Conservation (phyloP, 495 filamentous ascomycete genomes). For the Penicillium dipodomyicola region DNA sequence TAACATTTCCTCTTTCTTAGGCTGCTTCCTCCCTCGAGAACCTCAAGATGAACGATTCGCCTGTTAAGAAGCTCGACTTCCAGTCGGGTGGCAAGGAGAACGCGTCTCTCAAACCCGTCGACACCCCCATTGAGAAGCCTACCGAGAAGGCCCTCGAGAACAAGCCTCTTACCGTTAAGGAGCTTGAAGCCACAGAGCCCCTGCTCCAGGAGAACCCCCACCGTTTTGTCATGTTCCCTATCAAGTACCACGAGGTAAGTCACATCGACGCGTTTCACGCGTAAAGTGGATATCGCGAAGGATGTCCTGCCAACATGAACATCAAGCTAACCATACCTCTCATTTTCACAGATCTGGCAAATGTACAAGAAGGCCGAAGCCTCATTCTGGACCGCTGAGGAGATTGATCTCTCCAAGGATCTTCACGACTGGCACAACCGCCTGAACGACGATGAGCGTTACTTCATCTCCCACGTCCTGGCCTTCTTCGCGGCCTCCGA, state of each 20-base stretch:
- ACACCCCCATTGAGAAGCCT: slow-evolving; percentile 48
- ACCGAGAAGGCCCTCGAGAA: slow-evolving; percentile 46
- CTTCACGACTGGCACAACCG: slow-evolving; percentile 98
- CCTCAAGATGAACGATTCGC: slow-evolving; percentile 87
- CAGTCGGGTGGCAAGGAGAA: slow-evolving; percentile 77
- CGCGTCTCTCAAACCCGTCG: slow-evolving; percentile 51
- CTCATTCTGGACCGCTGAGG: slow-evolving; percentile 99
- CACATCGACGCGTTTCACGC: slow-evolving; percentile 58
- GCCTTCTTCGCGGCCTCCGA: slow-evolving; percentile 99
- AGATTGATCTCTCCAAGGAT: slow-evolving; percentile 98
- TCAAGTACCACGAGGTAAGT: slow-evolving; percentile 98
- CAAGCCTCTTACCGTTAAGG: slow-evolving; percentile 60
- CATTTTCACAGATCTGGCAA: slow-evolving; percentile 80
- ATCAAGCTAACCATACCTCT: slow-evolving; percentile 17
- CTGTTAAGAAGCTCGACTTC: slow-evolving; percentile 86
- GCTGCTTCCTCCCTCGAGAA: slow-evolving; percentile 79
- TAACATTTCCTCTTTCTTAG: slow-evolving; percentile 47
- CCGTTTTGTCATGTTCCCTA: slow-evolving; percentile 96
- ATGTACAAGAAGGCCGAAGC: slow-evolving; percentile 99
- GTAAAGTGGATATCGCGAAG: slow-evolving; percentile 55
- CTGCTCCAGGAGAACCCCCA: slow-evolving; percentile 93
- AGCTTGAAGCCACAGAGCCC: slow-evolving; percentile 78
- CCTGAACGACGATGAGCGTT: slow-evolving; percentile 94
- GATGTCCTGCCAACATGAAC: slow-evolving; percentile 19
- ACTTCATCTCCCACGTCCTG: slow-evolving; percentile 96